Percentiles rank a stretch among this genome's conserved stretches.
These are phyloP conservation scores for Kluyveromyces sp. DNA, from an alignment of 1,139 yeast genomes.

Conservation along the genomic window DNA sequence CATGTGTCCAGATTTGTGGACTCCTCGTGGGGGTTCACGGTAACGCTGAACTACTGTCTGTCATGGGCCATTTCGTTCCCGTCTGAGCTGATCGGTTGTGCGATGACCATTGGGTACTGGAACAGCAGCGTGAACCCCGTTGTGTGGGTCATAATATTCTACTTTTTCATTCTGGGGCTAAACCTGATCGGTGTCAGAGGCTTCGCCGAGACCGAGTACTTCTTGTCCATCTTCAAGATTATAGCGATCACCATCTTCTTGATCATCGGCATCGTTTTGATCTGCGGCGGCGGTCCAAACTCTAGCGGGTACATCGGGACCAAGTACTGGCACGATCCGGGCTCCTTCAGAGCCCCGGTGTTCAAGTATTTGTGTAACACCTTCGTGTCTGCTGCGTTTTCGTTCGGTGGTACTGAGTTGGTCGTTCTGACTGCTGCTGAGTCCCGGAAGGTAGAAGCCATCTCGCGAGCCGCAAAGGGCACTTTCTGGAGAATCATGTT, in stretches of 20 bases:
- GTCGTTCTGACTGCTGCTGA: slow-evolving; percentile 48
- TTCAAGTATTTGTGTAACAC: slow-evolving; percentile 44
- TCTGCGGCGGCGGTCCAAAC: slow-evolving; percentile 55
- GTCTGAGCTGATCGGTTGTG: slow-evolving; percentile 52
- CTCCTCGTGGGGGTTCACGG: slow-evolving; percentile 55
- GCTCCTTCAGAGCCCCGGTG: slow-evolving; percentile 49
- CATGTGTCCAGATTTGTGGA: slow-evolving; percentile 57
- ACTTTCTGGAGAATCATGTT: slow-evolving; percentile 56
- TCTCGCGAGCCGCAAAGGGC: slow-evolving; percentile 63
- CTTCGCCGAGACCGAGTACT: slow-evolving; percentile 63
- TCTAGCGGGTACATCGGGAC: slow-evolving; percentile 52
- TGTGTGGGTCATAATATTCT: slow-evolving; percentile 51
- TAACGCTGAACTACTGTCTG: slow-evolving; percentile 52
- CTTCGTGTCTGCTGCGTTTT: slow-evolving; percentile 52
- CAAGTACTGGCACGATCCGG: slow-evolving; percentile 48
- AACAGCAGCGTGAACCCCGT: slow-evolving; percentile 42
- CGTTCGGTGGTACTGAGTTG: slow-evolving; percentile 51
- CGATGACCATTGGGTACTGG: slow-evolving; percentile 55
- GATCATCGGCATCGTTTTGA: slow-evolving; percentile 50
- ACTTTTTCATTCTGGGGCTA: slow-evolving; percentile 41
- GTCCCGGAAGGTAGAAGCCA: slow-evolving; percentile 42
- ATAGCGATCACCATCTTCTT: slow-evolving; percentile 55
- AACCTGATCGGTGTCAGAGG: slow-evolving; percentile 54
- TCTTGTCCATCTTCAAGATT: slow-evolving; percentile 49
- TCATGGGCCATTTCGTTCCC: slow-evolving; percentile 58